Percentiles rank a stretch among this genome's conserved stretches.
phyloP scores from a whole-genome alignment of 768 basidiomycete species.

The Fistulinella prunicolor region DNA sequence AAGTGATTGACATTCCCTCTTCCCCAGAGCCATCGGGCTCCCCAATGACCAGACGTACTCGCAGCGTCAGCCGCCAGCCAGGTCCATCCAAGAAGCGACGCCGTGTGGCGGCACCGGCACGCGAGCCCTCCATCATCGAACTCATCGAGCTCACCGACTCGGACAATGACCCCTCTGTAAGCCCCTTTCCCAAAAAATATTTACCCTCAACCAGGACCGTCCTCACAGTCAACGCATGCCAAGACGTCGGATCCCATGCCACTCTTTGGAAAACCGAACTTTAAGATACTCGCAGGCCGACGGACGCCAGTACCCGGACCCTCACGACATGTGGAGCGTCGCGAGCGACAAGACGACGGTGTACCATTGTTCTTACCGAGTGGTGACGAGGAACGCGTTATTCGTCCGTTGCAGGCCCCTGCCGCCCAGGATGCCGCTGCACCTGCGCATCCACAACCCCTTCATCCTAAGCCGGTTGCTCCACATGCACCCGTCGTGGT shows the following conservation, averaged over 20 bases:
- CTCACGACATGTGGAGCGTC: constrained; percentile 6
- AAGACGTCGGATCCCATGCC: neutral
- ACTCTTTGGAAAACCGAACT: constrained; percentile 15
- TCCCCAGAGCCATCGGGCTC: constrained; percentile 21
- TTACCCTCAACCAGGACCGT: neutral
- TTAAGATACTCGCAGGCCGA: constrained; percentile 7
- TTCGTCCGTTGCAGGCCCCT: neutral
- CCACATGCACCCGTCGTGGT: constrained; percentile 6
- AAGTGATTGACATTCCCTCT: constrained; percentile 26
- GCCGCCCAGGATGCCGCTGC: neutral
- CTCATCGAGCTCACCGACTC: constrained; percentile 56
- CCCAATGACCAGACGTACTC: constrained; percentile 12
- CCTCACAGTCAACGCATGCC: constrained; percentile 8
- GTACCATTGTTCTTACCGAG: constrained; percentile 38
- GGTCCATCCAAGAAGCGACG: constrained; percentile 16
- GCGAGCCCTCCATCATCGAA: constrained; percentile 17
- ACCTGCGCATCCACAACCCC: neutral
- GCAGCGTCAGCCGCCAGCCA: constrained; percentile 20
- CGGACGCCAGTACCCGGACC: constrained; percentile 10
- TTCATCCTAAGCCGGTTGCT: constrained; percentile 3
- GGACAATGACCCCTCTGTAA: constrained; percentile 35
- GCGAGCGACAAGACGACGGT: neutral
- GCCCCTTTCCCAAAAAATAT: neutral
- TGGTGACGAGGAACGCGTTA: constrained; percentile 33
- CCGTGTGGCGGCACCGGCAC: neutral